Percentiles rank a stretch among this genome's conserved stretches.
Evolutionary conservation across 192 early-diverging fungal genomes (phyloP).

Genomic region (Kappamyces sp.): DNA sequence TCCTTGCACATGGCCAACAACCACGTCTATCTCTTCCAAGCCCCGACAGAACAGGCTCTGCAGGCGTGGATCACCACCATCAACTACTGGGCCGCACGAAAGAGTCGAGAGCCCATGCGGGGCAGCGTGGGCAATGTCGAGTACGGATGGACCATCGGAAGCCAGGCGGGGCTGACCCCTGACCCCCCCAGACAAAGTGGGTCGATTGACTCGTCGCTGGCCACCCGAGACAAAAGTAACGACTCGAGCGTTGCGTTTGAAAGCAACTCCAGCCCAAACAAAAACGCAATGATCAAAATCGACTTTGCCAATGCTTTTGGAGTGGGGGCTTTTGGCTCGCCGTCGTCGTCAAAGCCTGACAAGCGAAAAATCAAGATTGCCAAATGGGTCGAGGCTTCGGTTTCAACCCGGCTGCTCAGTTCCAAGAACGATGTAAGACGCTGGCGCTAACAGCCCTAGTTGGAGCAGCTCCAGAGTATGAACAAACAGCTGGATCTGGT

Average conservation of each 20-base stretch:
- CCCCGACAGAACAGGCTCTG: constrained; percentile 58
- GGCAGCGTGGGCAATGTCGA: constrained; percentile 88
- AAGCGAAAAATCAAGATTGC: constrained; percentile 24
- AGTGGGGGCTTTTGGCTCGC: too few species aligned
- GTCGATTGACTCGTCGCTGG: too few species aligned
- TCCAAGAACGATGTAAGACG: constrained; percentile 5
- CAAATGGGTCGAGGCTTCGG: constrained; percentile 32
- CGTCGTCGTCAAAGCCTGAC: constrained; percentile 6
- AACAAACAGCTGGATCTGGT: constrained; percentile 26
- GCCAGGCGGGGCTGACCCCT: neutral
- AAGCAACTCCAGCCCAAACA: too few species aligned
- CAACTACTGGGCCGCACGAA: constrained; percentile 92
- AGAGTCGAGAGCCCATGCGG: constrained; percentile 80
- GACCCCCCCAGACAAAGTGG: too few species aligned
- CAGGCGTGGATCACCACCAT: constrained; percentile 81
- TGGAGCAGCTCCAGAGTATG: constrained; percentile 33
- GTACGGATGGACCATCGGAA: constrained; percentile 74
- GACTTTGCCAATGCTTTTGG: too few species aligned
- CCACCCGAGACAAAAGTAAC: too few species aligned
- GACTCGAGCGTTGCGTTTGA: too few species aligned
- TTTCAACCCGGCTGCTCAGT: constrained; percentile 13
- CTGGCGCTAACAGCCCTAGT: constrained; percentile 8
- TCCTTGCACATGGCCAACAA: constrained; percentile 75
- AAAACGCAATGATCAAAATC: too few species aligned
- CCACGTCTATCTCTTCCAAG: constrained; percentile 89